phyloP scores from a whole-genome alignment of 805 yeast species.

The Saccharomycopsis microspora region DNA sequence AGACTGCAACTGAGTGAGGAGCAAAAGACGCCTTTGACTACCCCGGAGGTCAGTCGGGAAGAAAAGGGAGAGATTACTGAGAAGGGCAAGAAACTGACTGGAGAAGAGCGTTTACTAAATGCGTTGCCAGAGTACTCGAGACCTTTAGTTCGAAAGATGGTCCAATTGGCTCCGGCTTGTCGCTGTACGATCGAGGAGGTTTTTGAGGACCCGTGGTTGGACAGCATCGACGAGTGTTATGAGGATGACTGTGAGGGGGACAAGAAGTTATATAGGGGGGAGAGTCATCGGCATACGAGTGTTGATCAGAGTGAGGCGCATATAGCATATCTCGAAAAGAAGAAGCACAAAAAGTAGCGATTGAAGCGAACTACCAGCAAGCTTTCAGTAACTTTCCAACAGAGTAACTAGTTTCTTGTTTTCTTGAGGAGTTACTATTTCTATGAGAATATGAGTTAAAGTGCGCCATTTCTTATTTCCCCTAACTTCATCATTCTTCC shows the following conservation, averaged over 20 bases:
- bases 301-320: constrained; percentile 94
- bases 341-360: constrained; percentile 28
- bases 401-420: too few species aligned
- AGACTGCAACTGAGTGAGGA: not conserved
- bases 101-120: constrained; percentile 58
- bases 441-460: too few species aligned
- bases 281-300: constrained; percentile 71
- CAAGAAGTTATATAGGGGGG: constrained; percentile 29
- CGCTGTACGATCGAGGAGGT: constrained; percentile 74
- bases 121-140: constrained; percentile 66
- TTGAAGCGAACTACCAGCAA: too few species aligned
- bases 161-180: constrained; percentile 76
- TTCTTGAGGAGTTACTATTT: too few species aligned
- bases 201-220: constrained; percentile 61
- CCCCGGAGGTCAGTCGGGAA: constrained; percentile 10
- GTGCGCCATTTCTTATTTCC: too few species aligned
- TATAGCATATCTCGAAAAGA: constrained; percentile 84
- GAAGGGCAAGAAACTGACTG: constrained; percentile 37
- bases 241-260: constrained; percentile 29
- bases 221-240: constrained; percentile 52
- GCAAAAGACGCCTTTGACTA: constrained; percentile 16
- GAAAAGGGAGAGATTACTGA: not conserved
- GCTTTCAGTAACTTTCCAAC: too few species aligned
- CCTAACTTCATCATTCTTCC: too few species aligned
- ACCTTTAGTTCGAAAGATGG: constrained; percentile 62